Percentiles rank a stretch among this genome's conserved stretches.
Conservation (phyloP, 495 filamentous ascomycete genomes). For the Penicillium longicatenatum region DNA sequence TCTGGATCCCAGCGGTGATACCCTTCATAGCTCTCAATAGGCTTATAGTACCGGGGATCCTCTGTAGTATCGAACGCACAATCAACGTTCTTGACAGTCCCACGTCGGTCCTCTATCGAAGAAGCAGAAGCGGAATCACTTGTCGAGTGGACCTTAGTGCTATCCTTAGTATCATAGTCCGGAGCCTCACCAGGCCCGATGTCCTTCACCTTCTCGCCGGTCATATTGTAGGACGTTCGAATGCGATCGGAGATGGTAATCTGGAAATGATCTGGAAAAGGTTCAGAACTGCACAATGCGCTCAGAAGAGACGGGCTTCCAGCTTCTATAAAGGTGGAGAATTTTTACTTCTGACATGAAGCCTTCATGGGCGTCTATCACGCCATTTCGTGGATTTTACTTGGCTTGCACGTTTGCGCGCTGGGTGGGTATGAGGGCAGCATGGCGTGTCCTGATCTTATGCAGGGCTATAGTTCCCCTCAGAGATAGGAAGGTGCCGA, state of each 20-base stretch:
- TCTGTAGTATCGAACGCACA: slow-evolving; percentile 44
- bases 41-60: slow-evolving; percentile 54
- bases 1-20: slow-evolving; percentile 75
- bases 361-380: slow-evolving; percentile 16
- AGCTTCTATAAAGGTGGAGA: slow-evolving; percentile 7
- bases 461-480: neutral
- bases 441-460: neutral
- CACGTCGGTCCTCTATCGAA: slow-evolving; percentile 16
- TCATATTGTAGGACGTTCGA: slow-evolving; percentile 15
- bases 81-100: slow-evolving; percentile 20
- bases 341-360: slow-evolving; percentile 3
- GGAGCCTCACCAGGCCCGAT: neutral
- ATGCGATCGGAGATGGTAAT: neutral
- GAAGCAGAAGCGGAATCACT: slow-evolving; percentile 30
- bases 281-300: neutral
- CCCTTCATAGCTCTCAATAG: slow-evolving; percentile 65
- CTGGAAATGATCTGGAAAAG: neutral
- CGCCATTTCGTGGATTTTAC: slow-evolving; percentile 18
- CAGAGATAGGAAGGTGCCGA: neutral
- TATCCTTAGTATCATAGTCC: slow-evolving; percentile 14
- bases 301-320: neutral
- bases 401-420: neutral
- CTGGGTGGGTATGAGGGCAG: neutral
- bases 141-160: slow-evolving; percentile 9
- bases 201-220: slow-evolving; percentile 22